Percentiles rank a stretch among this genome's conserved stretches.
These are phyloP conservation scores for Chlamydomonas schloesseri DNA, from an alignment of 139 green algal species.

Conservation along the genomic window DNA sequence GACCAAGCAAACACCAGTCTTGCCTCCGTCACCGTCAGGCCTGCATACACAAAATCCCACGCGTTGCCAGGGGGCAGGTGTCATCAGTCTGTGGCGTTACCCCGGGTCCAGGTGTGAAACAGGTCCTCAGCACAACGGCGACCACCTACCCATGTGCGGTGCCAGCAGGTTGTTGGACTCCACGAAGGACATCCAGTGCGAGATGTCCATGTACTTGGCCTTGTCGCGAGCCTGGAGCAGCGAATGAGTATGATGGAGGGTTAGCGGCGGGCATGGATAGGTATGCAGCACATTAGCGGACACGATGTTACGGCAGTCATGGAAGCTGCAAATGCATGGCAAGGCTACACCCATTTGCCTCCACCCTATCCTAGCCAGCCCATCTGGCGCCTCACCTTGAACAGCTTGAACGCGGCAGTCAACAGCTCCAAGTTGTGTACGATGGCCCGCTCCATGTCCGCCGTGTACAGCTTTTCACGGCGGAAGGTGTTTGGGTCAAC, in stretches of 20 bases:
- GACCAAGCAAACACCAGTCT: conserved; percentile 37
- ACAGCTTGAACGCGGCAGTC: conserved; percentile 10
- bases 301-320: neutral
- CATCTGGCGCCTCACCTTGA: neutral
- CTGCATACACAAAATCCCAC: too few relatives aligned
- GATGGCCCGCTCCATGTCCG: conserved; percentile 24
- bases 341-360: neutral
- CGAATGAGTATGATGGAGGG: neutral
- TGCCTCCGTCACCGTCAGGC: conserved; percentile 33
- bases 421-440: conserved; percentile 35
- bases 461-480: conserved; percentile 26
- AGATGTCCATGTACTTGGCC: conserved; percentile 30
- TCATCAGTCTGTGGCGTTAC: too few relatives aligned
- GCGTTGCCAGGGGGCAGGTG: too few relatives aligned
- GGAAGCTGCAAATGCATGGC: too few relatives aligned
- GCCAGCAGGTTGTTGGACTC: conserved; percentile 27
- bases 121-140: too few relatives aligned
- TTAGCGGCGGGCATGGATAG: neutral
- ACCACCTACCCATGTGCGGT: conserved; percentile 2
- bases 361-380: neutral
- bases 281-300: too few relatives aligned
- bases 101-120: too few relatives aligned
- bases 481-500: conserved; percentile 37
- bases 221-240: conserved; percentile 21
- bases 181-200: conserved; percentile 39